Percentiles rank a stretch among this genome's conserved stretches.
Evolutionary conservation across 768 basidiomycete species (phyloP).

Genomic region (Naganishia randhawae): DNA sequence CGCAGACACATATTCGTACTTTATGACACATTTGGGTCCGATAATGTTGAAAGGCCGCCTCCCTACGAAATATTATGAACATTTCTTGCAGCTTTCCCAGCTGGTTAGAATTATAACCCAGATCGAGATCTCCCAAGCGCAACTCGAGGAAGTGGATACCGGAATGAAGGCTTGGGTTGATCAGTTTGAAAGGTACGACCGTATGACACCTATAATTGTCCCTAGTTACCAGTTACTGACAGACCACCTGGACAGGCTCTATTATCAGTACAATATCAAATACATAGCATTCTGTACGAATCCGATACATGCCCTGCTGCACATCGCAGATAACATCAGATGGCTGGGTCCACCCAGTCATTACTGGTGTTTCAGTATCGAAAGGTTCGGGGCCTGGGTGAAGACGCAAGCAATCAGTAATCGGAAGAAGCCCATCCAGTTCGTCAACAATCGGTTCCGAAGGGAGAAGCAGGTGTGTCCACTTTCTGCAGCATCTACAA

Average conservation of each 20-base stretch:
- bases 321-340: not conserved
- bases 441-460: not conserved
- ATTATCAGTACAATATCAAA: not conserved
- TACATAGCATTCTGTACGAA: not conserved
- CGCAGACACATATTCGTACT: not conserved
- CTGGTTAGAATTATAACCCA: not conserved
- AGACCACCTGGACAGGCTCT: not conserved
- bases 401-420: not conserved
- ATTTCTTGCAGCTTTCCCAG: not conserved
- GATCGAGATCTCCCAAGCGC: not conserved
- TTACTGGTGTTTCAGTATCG: slow-evolving; percentile 8
- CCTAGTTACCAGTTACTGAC: too few relatives aligned
- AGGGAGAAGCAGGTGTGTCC: not conserved
- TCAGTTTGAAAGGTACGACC: not conserved
- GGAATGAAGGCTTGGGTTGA: not conserved
- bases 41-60: not conserved
- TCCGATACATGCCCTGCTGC: not conserved
- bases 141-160: too few relatives aligned
- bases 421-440: not conserved
- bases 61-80: not conserved
- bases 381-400: not conserved
- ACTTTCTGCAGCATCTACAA: too few relatives aligned
- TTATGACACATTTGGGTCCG: not conserved
- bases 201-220: too few relatives aligned
- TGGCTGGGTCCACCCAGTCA: not conserved